These are phyloP conservation scores for Pythium rhizo-oryzae DNA, from an alignment of 352 stramenopile species.

Conservation along the genomic window DNA sequence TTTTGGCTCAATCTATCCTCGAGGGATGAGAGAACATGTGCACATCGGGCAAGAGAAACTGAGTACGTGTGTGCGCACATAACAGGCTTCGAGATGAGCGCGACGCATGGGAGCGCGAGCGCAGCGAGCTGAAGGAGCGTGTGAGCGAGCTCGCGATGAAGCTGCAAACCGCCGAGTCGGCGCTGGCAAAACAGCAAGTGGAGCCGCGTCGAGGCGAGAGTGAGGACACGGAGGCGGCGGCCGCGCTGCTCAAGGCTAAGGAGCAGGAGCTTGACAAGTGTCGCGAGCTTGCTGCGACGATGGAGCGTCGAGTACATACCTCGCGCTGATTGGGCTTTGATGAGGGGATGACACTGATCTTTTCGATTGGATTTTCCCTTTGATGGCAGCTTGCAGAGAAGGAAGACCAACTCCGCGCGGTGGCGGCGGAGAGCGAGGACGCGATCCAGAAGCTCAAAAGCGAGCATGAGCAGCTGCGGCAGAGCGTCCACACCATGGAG, in stretches of 20 bases:
- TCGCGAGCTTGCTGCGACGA: constrained; percentile 34
- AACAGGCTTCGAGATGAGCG: constrained; percentile 67
- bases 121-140: constrained; percentile 50
- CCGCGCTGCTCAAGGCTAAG: constrained; percentile 38
- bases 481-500: constrained; percentile 53
- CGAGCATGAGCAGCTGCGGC: constrained; percentile 49
- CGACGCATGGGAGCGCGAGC: constrained; percentile 49
- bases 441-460: constrained; percentile 48
- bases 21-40: background rate
- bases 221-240: constrained; percentile 26
- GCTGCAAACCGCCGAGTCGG: constrained; percentile 54
- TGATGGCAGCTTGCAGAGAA: constrained; percentile 41
- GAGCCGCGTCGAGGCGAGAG: background rate
- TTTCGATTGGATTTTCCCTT: background rate
- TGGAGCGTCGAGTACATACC: constrained; percentile 52
- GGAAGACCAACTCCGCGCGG: constrained; percentile 46
- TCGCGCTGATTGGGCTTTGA: background rate
- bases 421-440: constrained; percentile 50
- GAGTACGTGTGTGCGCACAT: background rate
- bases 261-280: constrained; percentile 60
- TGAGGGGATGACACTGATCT: background rate
- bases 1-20: background rate
- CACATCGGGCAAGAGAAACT: no score
- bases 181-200: constrained; percentile 8
- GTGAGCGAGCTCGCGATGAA: constrained; percentile 56